Evolutionary conservation across 2,329 filamentous ascomycete genomes (phyloP).

Genomic region (Colletotrichum liriopes): DNA sequence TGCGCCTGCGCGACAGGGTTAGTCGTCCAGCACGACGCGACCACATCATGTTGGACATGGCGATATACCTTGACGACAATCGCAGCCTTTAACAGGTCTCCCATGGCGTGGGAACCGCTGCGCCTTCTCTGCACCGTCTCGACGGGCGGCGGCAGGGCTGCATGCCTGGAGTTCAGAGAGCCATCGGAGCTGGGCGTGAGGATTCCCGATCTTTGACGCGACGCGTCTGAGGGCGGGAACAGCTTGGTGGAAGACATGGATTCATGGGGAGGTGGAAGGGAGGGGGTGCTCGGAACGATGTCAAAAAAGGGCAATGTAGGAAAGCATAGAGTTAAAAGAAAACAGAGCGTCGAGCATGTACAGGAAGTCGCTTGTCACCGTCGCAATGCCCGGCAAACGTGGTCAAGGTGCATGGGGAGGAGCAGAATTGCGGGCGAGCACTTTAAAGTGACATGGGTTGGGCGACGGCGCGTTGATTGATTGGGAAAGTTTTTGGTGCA

Average conservation of each 20-base stretch:
- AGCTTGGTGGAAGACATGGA: slow-evolving; percentile 41
- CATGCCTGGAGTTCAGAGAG: slow-evolving; percentile 55
- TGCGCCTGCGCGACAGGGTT: slow-evolving; percentile 63
- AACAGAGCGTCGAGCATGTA: not conserved
- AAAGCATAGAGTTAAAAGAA: not conserved
- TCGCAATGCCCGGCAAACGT: not conserved
- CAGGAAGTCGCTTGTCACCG: not conserved
- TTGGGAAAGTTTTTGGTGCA: not conserved
- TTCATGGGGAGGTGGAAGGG: slow-evolving; percentile 28
- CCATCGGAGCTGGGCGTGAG: slow-evolving; percentile 59
- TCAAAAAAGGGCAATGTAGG: not conserved
- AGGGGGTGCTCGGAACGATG: not conserved
- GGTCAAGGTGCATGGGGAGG: not conserved
- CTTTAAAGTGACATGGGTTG: slow-evolving; percentile 18
- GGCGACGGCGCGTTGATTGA: slow-evolving; percentile 14
- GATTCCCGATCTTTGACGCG: slow-evolving; percentile 62
- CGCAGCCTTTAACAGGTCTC: slow-evolving; percentile 66
- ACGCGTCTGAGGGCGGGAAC: slow-evolving; percentile 59
- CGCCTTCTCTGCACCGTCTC: slow-evolving; percentile 55
- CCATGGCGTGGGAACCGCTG: slow-evolving; percentile 59
- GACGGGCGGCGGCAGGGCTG: slow-evolving; percentile 46
- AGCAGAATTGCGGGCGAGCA: slow-evolving; percentile 13
- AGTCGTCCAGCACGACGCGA: slow-evolving; percentile 29
- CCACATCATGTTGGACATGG: not conserved
- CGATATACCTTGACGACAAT: slow-evolving; percentile 66